Evolutionary conservation across 164 flowering plant genomes (phyloP), one percentile per base, ranked within the genome.

Genomic region (Taxillus chinensis): DNA sequence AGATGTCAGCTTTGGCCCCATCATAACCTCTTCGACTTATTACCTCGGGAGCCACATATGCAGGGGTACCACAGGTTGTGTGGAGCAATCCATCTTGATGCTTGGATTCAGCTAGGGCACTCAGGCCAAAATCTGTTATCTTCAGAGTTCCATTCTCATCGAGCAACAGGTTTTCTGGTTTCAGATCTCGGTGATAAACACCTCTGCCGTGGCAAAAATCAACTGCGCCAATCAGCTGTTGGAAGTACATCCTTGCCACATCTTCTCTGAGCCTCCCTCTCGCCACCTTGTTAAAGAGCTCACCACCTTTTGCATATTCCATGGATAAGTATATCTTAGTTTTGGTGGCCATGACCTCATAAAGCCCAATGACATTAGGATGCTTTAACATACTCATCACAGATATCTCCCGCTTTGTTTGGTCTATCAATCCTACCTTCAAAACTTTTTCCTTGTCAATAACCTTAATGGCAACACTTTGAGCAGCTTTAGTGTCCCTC

Each of bases 41-140:
- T 11, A 82, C 82, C 67, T 82, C 86, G 2, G 86, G 86, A 9
- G 86, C 79, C 2, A 79, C 83, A 71, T 82, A 79, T 0, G 83
- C 83, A n/a, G 83, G 85, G 9, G 86, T 82, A 16, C 86, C 86
- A 62, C 86, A 82, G 8, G 80, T 70, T 39, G 86, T 82, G 68
- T 82, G 86, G 12, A 82, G 78, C 45, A 82, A 55, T 3, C 82
- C 84, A 65, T 78, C 84, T 50, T 70, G 66, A 6, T 65, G 67
- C 63, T 68, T 77, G 8, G 73, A 74, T n/a, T 75, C 78, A 5
- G 74, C 60, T 15, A 77, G 70, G 10, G 82, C 81, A 69, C 86
- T 80, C 68, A 82, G 67, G 5, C 86, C 86, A 65, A 82, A 82
- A 80, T 82, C 86, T 0, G 86, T 61, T 8, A 82, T 72, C 74